Conservation (phyloP, 108 stramenopile species). For the Cyclotella baltica region DNA sequence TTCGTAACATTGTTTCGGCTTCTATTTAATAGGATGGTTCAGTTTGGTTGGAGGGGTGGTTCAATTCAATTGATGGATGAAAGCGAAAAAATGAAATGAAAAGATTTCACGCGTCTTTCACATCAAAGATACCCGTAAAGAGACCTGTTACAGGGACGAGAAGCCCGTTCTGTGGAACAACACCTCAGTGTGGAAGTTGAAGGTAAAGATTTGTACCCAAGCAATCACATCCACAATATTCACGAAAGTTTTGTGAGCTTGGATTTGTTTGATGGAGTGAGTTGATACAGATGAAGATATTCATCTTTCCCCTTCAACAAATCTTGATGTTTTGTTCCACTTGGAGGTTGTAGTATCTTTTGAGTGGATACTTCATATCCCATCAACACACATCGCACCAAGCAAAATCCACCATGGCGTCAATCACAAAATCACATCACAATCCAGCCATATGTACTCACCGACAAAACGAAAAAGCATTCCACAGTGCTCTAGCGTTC, state of each 20-base stretch:
- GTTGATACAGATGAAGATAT: background rate
- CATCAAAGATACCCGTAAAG: background rate
- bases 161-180: background rate
- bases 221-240: background rate
- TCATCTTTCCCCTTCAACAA: background rate
- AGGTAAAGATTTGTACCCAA: constrained; percentile 3
- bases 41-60: background rate
- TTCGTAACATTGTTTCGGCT: constrained; percentile 1
- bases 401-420: too few species aligned
- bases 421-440: too few species aligned
- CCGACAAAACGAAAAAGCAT: too few species aligned
- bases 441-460: too few species aligned
- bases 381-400: too few species aligned
- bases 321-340: constrained; percentile 1
- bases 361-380: too few species aligned
- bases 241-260: background rate
- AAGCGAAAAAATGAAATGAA: constrained; percentile 8
- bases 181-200: constrained; percentile 12
- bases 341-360: too few species aligned
- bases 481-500: too few species aligned
- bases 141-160: background rate
- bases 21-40: background rate
- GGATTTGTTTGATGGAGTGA: background rate
- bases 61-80: background rate
- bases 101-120: background rate